phyloP scores from a whole-genome alignment of 768 basidiomycete genomes.

The Mycena haematopus region DNA sequence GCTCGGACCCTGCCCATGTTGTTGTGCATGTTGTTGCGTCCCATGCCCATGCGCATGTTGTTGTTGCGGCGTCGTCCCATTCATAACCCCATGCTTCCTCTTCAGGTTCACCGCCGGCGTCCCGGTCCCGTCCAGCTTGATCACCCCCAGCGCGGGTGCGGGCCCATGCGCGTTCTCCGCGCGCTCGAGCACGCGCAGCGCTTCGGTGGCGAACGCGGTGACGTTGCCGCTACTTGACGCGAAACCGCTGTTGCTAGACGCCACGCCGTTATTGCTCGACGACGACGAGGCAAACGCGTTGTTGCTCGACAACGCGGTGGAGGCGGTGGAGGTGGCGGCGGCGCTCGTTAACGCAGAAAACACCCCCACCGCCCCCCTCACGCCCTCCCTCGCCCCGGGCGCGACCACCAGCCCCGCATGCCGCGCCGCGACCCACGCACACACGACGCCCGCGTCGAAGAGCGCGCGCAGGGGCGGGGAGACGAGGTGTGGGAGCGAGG shows the following conservation, averaged over 20 bases:
- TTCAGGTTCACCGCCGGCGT: slow-evolving; percentile 34
- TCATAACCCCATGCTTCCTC: slow-evolving; percentile 37
- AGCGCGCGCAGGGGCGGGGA: slow-evolving; percentile 67
- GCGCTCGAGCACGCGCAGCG: slow-evolving; percentile 31
- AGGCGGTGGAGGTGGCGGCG: too few species aligned
- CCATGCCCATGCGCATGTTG: too few species aligned
- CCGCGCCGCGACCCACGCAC: slow-evolving; percentile 66
- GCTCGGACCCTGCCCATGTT: too few species aligned
- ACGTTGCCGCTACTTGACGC: too few species aligned
- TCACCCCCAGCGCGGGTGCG: slow-evolving; percentile 29
- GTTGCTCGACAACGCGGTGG: too few species aligned
- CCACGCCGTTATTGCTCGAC: too few species aligned
- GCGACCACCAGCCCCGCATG: slow-evolving; percentile 57
- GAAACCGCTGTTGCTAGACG: too few species aligned
- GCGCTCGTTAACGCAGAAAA: neutral
- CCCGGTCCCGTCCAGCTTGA: neutral
- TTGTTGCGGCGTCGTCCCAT: slow-evolving; percentile 2
- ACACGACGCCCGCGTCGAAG: slow-evolving; percentile 70
- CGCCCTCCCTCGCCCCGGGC: slow-evolving; percentile 50
- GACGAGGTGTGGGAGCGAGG: slow-evolving; percentile 54
- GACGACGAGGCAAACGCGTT: too few species aligned
- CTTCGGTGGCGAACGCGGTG: slow-evolving; percentile 21
- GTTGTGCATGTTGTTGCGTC: too few species aligned
- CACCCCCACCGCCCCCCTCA: slow-evolving; percentile 20
- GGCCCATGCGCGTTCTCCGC: too few species aligned